Percentiles rank a stretch among this genome's conserved stretches.
Evolutionary conservation across 805 yeast genomes (phyloP).

Genomic region (Kodamaea nitidulidarum): DNA sequence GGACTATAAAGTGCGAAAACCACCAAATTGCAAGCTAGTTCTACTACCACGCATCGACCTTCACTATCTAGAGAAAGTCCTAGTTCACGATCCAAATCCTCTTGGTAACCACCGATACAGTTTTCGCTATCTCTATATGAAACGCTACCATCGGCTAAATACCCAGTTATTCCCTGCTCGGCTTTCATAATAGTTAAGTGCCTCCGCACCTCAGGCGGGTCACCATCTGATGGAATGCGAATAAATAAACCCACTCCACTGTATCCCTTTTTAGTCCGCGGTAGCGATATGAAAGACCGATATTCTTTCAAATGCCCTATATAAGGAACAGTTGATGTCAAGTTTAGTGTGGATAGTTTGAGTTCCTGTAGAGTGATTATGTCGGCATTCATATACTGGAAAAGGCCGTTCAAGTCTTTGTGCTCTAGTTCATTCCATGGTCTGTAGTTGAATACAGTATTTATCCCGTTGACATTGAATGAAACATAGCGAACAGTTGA

Average conservation of each 20-base stretch:
- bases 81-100: constrained; percentile 30
- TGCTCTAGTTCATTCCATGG: constrained; percentile 64
- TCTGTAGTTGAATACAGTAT: constrained; percentile 73
- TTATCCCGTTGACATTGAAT: constrained; percentile 82
- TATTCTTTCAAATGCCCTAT: constrained; percentile 55
- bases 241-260: constrained; percentile 88
- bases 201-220: constrained; percentile 29
- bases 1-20: constrained; percentile 80
- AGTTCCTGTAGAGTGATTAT: constrained; percentile 84
- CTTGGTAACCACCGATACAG: constrained; percentile 70
- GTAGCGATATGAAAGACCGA: constrained; percentile 64
- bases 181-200: constrained; percentile 60
- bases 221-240: constrained; percentile 45
- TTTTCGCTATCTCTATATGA: constrained; percentile 13
- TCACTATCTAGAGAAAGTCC: constrained; percentile 63
- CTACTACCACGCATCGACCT: constrained; percentile 78
- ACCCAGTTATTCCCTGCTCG: constrained; percentile 91
- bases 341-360: constrained; percentile 43
- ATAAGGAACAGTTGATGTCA: constrained; percentile 29
- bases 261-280: constrained; percentile 71
- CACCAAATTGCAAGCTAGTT: constrained; percentile 59
- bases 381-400: constrained; percentile 61
- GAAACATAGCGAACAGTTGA: constrained; percentile 44
- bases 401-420: constrained; percentile 40
- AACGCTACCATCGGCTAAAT: constrained; percentile 10